Evolutionary conservation across 371 early-diverging fungal species (phyloP), one percentile per base, ranked within the genome.

Genomic region (Encephalitozoon cuniculi): DNA sequence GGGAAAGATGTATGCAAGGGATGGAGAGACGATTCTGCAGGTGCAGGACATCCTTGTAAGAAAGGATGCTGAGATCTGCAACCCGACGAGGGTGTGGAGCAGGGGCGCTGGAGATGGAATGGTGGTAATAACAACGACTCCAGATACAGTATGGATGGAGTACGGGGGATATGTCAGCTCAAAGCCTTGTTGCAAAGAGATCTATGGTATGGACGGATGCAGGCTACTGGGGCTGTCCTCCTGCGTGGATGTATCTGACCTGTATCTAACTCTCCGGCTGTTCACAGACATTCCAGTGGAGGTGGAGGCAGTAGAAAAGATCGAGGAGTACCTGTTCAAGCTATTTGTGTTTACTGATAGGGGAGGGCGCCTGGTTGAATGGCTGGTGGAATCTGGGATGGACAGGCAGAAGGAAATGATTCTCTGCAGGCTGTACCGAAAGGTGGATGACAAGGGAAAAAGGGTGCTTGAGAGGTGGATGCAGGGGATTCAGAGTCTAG

Each of bases 381-480:
- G 52, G 30, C 25, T 68, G 15, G 1, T 46, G 3, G 30, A 46
- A 51, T 30, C 23, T n/a, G 43, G 49, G 9, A 28, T 34, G 21
- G 15, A 25, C 15, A 15, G 11, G 6, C 23, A 23, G n/a, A 37
- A 46, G 9, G 68, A 68, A 52, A 68, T 37, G n/a, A 18, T 68
- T 49, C 28, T 68, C 18, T 70, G 71, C n/a, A 54, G 40, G 26
- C 25, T 70, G 23, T 70, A 70, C 26, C 54, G 71, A 25, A 39
- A 51, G 43, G 43, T 70, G 4, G 71, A 70, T 41, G 71, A 70
- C 23, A 40, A n/a, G 37, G 53, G 53, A 9, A 52, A 55, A 23
- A 32, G 40, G 41, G 39, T 41, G 34, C 23, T 70, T n/a, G 26
- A 37, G 23, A 11, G 26, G 12, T 68, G 46, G 37, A 30, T 68